Evolutionary conservation across 2,329 filamentous ascomycete genomes (phyloP).

Genomic region (Pseudogymnoascus sp.): DNA sequence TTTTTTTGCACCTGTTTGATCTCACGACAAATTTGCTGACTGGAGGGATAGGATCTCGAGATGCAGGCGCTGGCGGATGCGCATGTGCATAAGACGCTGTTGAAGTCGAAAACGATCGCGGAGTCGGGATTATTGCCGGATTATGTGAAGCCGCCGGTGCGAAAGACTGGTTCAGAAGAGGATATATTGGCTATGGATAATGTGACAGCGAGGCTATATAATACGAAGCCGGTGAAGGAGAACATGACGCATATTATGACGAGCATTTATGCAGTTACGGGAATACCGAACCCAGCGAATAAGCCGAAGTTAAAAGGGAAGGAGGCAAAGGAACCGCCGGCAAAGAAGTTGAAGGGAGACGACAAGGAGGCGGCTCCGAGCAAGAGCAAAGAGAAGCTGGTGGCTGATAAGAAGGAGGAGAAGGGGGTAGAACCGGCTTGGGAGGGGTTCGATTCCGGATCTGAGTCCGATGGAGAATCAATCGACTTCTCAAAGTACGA

Average conservation of each 20-base stretch:
- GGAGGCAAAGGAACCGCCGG: background rate
- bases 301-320: constrained; percentile 3
- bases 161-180: constrained; percentile 24
- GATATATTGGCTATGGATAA: constrained; percentile 37
- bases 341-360: constrained; percentile 5
- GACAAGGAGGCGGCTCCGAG: background rate
- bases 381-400: background rate
- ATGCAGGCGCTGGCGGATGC: constrained; percentile 38
- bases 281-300: constrained; percentile 23
- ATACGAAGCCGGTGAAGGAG: constrained; percentile 46
- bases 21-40: background rate
- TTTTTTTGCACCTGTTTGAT: background rate
- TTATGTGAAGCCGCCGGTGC: constrained; percentile 28
- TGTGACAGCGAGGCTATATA: constrained; percentile 48
- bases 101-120: constrained; percentile 43
- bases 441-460: constrained; percentile 18
- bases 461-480: constrained; percentile 16
- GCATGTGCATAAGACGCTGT: constrained; percentile 43
- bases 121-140: constrained; percentile 38
- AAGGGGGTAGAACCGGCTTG: constrained; percentile 17
- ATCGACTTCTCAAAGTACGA: constrained; percentile 25
- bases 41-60: constrained; percentile 35
- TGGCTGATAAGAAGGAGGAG: constrained; percentile 16
- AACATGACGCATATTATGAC: constrained; percentile 35
- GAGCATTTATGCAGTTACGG: constrained; percentile 26